Evolutionary conservation across 495 filamentous ascomycete species (phyloP).

Genomic region (Trichocladium uniseriatum): DNA sequence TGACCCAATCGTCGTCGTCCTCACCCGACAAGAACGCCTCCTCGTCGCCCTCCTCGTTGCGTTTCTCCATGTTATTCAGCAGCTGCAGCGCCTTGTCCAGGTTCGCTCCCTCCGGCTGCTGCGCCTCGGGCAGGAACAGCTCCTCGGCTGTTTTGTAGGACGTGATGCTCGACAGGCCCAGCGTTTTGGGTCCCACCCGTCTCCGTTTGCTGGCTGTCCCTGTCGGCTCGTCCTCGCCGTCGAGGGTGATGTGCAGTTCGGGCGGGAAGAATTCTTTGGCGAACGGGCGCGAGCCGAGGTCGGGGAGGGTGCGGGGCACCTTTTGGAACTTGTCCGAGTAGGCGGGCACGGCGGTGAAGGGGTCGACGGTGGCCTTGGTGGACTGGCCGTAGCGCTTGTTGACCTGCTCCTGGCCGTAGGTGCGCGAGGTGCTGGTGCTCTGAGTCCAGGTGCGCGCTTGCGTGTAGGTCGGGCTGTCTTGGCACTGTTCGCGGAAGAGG

Average conservation of each 20-base stretch:
- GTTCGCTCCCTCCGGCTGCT: constrained; percentile 6
- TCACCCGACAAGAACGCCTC: constrained; percentile 29
- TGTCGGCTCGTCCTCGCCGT: constrained; percentile 30
- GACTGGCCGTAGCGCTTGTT: constrained; percentile 41
- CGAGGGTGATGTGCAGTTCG: constrained; percentile 43
- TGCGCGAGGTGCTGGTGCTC: constrained; percentile 16
- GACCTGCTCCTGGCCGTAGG: constrained; percentile 41
- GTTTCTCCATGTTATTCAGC: constrained; percentile 29
- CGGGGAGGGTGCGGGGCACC: constrained; percentile 38
- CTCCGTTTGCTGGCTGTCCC: constrained; percentile 19
- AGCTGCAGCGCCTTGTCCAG: constrained; percentile 29
- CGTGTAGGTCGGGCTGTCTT: constrained; percentile 43
- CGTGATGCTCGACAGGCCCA: constrained; percentile 25
- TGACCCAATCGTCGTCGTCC: constrained; percentile 37
- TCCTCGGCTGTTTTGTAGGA: constrained; percentile 28
- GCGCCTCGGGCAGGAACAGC: constrained; percentile 17
- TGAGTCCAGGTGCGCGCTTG: constrained; percentile 22
- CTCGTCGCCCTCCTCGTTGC: constrained; percentile 33
- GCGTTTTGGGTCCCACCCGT: constrained; percentile 20
- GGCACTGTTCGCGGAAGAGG: constrained; percentile 38
- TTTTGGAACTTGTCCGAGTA: constrained; percentile 41
- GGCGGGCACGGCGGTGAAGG: constrained; percentile 42
- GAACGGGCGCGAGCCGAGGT: constrained; percentile 34
- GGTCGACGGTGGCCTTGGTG: constrained; percentile 41
- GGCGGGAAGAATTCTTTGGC: constrained; percentile 42